Evolutionary conservation across 2,329 filamentous ascomycete genomes (phyloP), one percentile per base, ranked within the genome.

Genomic region (Sporothrix phasma): DNA sequence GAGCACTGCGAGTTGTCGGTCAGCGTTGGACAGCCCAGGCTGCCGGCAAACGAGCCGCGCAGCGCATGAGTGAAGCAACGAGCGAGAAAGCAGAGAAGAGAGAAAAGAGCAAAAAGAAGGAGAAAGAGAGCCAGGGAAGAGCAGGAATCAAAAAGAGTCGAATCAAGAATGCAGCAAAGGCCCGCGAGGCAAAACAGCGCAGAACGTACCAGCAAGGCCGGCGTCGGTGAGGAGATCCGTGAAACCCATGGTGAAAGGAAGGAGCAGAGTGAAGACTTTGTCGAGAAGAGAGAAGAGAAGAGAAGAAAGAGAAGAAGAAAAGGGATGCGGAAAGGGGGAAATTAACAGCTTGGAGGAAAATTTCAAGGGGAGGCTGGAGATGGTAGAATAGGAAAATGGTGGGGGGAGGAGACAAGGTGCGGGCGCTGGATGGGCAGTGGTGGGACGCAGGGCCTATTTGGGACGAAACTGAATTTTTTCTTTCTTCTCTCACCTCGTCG

Each of bases 1-100:
- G 69, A 88, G 82, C 69, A 85, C 81, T 84, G 71, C 62, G 58
- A 39, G 31, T 45, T 45, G 47, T 46, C 39, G 45, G 67, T 66
- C 66, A 67, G 64, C 51, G 60, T 65, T 47, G 22, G 43, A 37
- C 58, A 49, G 43, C 43, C 61, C 39, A 19, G 41, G 59, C 51
- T 24, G 51, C 49, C 26, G 47, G 51, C 47, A 34, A 58, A 59
- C 51, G 53, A 64, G 31, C 34, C 46, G 53, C 43, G 51, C 51
- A 51, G 41, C 24, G 46, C 39, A 64, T 24, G 43, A 61, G 34
- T 31, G n/a, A 61, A 46, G 39, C 58, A 45, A 45, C 37, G 39
- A 61, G 39, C 54, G 54, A 24, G 54, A 58, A 47, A 58, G 53
- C 41, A 63, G 29, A 47, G 34, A 31, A 56, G 56, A 4, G 47